Evolutionary conservation across 371 early-diverging fungal genomes (phyloP), one percentile per base, ranked within the genome.

Genomic region (Nematocida ausubeli): DNA sequence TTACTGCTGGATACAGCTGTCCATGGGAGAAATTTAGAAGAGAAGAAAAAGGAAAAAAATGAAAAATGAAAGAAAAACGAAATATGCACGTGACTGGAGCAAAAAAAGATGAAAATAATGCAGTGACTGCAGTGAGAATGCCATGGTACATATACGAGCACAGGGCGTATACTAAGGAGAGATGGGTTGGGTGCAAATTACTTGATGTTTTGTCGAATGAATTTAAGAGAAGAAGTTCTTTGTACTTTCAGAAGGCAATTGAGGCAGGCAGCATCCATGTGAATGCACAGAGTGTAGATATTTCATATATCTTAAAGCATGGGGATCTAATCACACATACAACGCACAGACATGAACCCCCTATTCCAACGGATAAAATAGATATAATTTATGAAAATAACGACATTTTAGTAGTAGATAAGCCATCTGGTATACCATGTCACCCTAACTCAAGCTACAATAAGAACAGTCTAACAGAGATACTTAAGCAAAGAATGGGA

Each of bases 361-460:
- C 58, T 22, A 51, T 62, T 37, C 80, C 78, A 26, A 57, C 65
- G 42, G 60, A 60, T 34, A 52, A 71, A 7, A 84, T 86, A 67
- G 68, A 78, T 55, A 73, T 83, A 35, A 60, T 86, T 9, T 35
- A 34, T n/a, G 52, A 81, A 30, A 71, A 83, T 47, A 58, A 81
- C 14, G 83, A 83, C 34, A 73, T 83, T 44, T 2, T 81, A 1
- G 86, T 85, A 2, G 82, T 87, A 6, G 78, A 83, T 69, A 87
- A 87, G 81, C 87, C 87, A 4, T 16, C 84, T 2, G 85, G 85
- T n/a, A 82, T 87, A 2, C 84, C 87, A 9, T 86, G 84, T 65
- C 87, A 87, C 69, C 86, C 87, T 12, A 83, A 82, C 28, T 83
- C 84, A 12, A 71, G 73, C 14, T 86, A 86, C 80, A 52, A 68